Conservation (phyloP, 306 rosid species). For the Castanospermum australe region DNA sequence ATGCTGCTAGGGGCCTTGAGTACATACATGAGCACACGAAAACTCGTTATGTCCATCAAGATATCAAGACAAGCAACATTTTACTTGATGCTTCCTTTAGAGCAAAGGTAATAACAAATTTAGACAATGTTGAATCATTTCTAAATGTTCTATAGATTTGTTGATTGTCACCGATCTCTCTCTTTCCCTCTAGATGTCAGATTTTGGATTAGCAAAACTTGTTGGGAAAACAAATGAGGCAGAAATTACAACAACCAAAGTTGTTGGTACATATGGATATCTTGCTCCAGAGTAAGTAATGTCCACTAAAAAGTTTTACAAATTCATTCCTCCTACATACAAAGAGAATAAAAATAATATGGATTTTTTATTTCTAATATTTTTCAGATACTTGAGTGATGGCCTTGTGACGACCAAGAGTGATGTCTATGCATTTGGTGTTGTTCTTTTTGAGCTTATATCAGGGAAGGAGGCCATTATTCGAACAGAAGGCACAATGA, state of each 20-base stretch:
- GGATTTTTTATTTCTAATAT: neutral
- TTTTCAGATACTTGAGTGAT: slow-evolving; percentile 81
- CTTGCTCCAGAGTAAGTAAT: slow-evolving; percentile 93
- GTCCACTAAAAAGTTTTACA: neutral
- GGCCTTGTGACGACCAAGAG: slow-evolving; percentile 91
- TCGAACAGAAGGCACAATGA: slow-evolving; percentile 62
- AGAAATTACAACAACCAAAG: slow-evolving; percentile 81
- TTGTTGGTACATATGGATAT: slow-evolving; percentile 97
- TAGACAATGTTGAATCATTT: slow-evolving; percentile 1
- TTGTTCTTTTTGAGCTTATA: slow-evolving; percentile 87
- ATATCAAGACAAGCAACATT: slow-evolving; percentile 97
- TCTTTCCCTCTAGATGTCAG: slow-evolving; percentile 81
- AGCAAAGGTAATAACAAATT: slow-evolving; percentile 64
- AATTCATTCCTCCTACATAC: neutral
- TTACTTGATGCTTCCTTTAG: slow-evolving; percentile 84
- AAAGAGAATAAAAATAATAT: neutral
- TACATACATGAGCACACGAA: slow-evolving; percentile 97
- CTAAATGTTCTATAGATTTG: neutral
- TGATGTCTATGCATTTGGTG: slow-evolving; percentile 94
- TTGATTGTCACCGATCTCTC: slow-evolving; percentile 14
- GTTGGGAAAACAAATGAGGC: slow-evolving; percentile 79
- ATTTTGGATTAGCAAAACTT: slow-evolving; percentile 96
- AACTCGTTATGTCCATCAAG: slow-evolving; percentile 91
- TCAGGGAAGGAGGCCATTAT: slow-evolving; percentile 89
- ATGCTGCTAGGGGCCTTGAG: slow-evolving; percentile 97